A percentile compares a stretch with the other conserved stretches of the same genome.
phyloP scores from a whole-genome alignment of 2,329 filamentous ascomycete genomes.

The Fusarium incarnatum region DNA sequence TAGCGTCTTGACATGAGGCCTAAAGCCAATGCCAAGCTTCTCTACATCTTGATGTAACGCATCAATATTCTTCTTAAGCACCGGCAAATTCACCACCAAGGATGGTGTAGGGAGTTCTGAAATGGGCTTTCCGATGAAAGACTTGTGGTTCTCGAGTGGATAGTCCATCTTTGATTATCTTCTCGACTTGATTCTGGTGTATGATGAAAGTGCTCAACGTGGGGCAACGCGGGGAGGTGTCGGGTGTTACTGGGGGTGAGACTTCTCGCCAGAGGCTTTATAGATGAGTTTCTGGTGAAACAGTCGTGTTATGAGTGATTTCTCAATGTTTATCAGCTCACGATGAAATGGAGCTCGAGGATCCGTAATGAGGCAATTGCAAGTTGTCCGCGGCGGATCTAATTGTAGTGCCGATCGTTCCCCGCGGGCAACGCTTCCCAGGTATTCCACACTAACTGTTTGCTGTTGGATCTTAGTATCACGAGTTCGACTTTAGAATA shows the following conservation, averaged over 20 bases:
- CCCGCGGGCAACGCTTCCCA: conserved; percentile 1
- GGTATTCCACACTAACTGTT: not conserved
- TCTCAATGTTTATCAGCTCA: not conserved
- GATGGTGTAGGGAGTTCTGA: conserved; percentile 54
- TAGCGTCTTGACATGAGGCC: conserved; percentile 59
- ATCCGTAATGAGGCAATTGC: not conserved
- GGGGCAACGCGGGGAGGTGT: conserved; percentile 5
- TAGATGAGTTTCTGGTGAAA: not conserved
- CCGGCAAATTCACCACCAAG: conserved; percentile 53
- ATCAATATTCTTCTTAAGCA: conserved; percentile 54
- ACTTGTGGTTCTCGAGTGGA: conserved; percentile 47
- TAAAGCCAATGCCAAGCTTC: conserved; percentile 52
- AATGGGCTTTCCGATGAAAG: conserved; percentile 51
- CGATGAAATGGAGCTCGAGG: not conserved
- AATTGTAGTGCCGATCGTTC: conserved; percentile 12
- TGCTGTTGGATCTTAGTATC: not conserved
- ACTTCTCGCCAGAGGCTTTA: not conserved
- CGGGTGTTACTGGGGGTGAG: not conserved
- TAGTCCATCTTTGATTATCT: conserved; percentile 39
- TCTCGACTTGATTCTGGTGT: not conserved
- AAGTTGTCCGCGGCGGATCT: conserved; percentile 1
- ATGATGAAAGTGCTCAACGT: conserved; percentile 9
- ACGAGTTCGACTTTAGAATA: not conserved
- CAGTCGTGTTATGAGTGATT: not conserved
- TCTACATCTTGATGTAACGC: conserved; percentile 55